Conservation (phyloP, 1,284 basidiomycete genomes). For the Termitomyces sp. region DNA sequence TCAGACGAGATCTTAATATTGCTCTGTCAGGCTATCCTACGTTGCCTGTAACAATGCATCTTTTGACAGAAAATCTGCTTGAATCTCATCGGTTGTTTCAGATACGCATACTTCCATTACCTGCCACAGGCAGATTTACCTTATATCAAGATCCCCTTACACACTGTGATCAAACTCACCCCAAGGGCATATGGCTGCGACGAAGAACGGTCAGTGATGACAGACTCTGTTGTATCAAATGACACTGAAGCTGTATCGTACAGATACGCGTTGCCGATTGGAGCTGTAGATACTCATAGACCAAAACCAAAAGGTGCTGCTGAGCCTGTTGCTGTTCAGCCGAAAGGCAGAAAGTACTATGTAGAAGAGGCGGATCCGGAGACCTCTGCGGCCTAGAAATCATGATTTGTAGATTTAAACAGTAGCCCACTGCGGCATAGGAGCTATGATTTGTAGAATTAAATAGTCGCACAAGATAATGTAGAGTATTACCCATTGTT, state of each 20-base stretch:
- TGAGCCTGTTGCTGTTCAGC: conserved; percentile 25
- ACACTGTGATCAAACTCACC: conserved; percentile 97
- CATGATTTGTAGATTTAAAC: background rate
- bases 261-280: conserved; percentile 82
- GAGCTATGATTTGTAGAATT: no score
- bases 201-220: conserved; percentile 72
- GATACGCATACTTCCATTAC: conserved; percentile 94
- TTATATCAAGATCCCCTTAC: conserved; percentile 95
- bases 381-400: background rate
- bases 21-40: conserved; percentile 68
- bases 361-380: conserved; percentile 14
- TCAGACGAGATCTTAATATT: conserved; percentile 1
- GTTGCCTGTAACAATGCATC: conserved; percentile 65
- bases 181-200: conserved; percentile 99
- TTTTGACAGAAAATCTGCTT: conserved; percentile 3
- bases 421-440: background rate
- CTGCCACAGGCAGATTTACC: conserved; percentile 91
- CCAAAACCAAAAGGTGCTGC: conserved; percentile 66
- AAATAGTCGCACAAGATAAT: no score
- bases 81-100: conserved; percentile 22
- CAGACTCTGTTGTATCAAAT: conserved; percentile 2
- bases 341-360: conserved; percentile 38
- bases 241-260: conserved; percentile 4
- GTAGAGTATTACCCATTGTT: background rate
- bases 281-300: conserved; percentile 89